A percentile compares a stretch with the other conserved stretches of the same genome.
phyloP scores from a whole-genome alignment of 805 yeast species.

The Naumovozyma baii region DNA sequence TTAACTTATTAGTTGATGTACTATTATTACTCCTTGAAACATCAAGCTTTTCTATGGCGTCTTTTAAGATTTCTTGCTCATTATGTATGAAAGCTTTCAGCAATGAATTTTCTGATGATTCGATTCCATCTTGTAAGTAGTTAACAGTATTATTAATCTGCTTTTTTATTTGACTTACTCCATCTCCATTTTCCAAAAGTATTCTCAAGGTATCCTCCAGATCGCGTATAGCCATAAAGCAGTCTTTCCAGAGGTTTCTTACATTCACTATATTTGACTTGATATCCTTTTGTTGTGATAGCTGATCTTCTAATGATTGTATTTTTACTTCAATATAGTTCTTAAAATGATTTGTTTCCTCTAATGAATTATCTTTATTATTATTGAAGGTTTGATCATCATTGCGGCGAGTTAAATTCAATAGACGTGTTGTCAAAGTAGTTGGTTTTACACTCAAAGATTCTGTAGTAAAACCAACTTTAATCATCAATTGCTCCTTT shows the following conservation, averaged over 20 bases:
- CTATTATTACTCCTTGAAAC: too few species aligned
- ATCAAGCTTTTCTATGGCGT: constrained; percentile 15
- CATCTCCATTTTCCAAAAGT: background rate
- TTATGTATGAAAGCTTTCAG: constrained; percentile 8
- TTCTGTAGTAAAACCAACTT: background rate
- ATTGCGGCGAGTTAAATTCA: constrained; percentile 7
- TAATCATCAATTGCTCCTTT: constrained; percentile 8
- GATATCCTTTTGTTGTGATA: constrained; percentile 18
- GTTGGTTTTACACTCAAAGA: background rate
- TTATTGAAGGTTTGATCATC: constrained; percentile 2
- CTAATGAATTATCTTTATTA: constrained; percentile 7
- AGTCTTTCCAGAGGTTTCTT: constrained; percentile 19
- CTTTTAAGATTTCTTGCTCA: constrained; percentile 17
- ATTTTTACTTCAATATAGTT: constrained; percentile 22
- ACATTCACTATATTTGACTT: constrained; percentile 9
- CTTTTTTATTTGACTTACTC: background rate
- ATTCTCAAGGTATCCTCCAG: constrained; percentile 14
- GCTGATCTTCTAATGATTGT: constrained; percentile 14
- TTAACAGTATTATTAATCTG: background rate
- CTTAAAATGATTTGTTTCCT: constrained; percentile 13
- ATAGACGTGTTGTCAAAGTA: constrained; percentile 6
- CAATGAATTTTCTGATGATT: constrained; percentile 3
- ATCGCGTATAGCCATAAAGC: constrained; percentile 9
- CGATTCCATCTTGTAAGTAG: background rate
- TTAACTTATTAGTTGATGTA: background rate